These are phyloP conservation scores for Aureobasidium sp. DNA, from an alignment of 2,329 filamentous ascomycete species.

Conservation along the genomic window DNA sequence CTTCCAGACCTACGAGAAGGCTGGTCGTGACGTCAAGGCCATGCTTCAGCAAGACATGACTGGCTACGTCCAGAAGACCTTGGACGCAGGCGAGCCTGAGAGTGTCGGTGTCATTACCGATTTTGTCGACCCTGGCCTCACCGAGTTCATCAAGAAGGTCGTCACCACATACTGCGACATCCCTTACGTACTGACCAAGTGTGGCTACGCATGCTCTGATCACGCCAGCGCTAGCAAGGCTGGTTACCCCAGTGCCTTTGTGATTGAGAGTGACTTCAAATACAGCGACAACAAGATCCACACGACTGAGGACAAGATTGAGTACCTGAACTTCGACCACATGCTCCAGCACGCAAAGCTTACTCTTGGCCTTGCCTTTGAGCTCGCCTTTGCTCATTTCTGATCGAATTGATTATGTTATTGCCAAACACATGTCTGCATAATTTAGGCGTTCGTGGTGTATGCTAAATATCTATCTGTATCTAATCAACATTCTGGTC, in stretches of 20 bases:
- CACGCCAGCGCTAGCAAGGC: constrained; percentile 66
- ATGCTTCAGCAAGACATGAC: constrained; percentile 99
- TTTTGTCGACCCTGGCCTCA: constrained; percentile 75
- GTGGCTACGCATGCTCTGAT: constrained; percentile 76
- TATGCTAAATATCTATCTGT: not conserved
- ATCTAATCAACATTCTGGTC: not conserved
- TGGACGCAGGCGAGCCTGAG: constrained; percentile 75
- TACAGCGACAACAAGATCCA: constrained; percentile 60
- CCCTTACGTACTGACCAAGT: constrained; percentile 78
- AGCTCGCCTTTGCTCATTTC: constrained; percentile 60
- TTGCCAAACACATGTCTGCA: not conserved
- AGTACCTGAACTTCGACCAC: constrained; percentile 73
- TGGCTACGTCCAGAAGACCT: constrained; percentile 73
- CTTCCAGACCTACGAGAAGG: constrained; percentile 70
- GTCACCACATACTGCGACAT: constrained; percentile 84
- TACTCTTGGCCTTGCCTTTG: constrained; percentile 75
- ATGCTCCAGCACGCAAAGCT: constrained; percentile 86
- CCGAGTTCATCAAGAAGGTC: constrained; percentile 82
- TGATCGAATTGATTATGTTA: not conserved
- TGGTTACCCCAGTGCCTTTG: constrained; percentile 66
- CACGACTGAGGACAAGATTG: constrained; percentile 59
- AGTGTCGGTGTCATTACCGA: constrained; percentile 89
- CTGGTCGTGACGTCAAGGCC: constrained; percentile 70
- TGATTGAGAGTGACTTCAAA: constrained; percentile 66
- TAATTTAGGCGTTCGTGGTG: not conserved